Evolutionary conservation across 192 early-diverging fungal genomes (phyloP), one percentile per base, ranked within the genome.

Genomic region (Allomyces javanicus): DNA sequence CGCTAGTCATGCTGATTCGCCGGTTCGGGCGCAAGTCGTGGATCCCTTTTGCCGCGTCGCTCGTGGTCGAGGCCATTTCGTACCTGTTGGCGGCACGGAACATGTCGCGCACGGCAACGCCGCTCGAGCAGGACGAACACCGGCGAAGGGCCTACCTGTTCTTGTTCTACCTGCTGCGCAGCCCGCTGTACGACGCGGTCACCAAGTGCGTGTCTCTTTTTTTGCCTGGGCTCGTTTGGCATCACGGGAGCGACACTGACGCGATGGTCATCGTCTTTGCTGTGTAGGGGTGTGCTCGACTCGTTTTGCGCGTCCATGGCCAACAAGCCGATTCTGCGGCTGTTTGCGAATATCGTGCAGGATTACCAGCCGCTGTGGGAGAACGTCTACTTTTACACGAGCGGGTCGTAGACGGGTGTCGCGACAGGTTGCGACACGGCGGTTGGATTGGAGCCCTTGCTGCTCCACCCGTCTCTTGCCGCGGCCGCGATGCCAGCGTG

Each of bases 311-410:
- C 83, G 64, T 76, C 80, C 62, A 80, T 83, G n/a, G 76, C 76
- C 66, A 84, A 81, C 67, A 89, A 85, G 75, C 85, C 87, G 62
- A 70, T 93, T 61, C 79, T 93, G 58, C 87, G 85, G 19, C 76
- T 93, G 68, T 77, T 89, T 24, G 83, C 83, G 61, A 83, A 87
- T 64, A 82, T 93, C 58, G 75, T 93, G 45, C 81, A 81, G 24
- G 92, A 94, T 74, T 94, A 94, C 73, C 85, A 89, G 71, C 89
- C 90, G 9, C 76, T 94, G 24, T 92, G 89, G 89, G 85, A 94
- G 75, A 81, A 82, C 62, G 83, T 89, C 67, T 88, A 94, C 73
- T 94, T 91, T 70, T 94, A 94, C 73, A 94, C 85, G 6, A 77
- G 83, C 17, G 80, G 71, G 9, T 81, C 82, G 21, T 81, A 79